Conservation (phyloP, 306 rosid genomes). For the Pueraria montana region DNA sequence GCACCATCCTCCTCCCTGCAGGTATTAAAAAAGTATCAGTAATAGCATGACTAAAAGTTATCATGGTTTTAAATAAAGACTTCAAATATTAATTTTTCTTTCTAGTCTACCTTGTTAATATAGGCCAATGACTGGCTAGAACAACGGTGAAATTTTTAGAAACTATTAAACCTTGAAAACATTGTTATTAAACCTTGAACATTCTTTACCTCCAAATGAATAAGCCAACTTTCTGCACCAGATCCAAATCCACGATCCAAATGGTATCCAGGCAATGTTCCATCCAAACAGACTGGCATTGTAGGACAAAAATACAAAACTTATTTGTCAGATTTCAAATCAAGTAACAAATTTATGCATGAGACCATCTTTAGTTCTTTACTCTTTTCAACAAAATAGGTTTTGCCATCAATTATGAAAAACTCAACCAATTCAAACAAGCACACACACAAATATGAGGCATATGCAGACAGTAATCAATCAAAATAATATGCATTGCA, state of each 20-base stretch:
- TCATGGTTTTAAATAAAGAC: constrained; percentile 19
- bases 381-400: constrained; percentile 18
- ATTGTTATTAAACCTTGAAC: constrained; percentile 24
- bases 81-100: background rate
- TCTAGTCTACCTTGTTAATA: background rate
- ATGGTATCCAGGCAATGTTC: constrained; percentile 92
- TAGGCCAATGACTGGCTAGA: background rate
- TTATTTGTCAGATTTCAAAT: constrained; percentile 31
- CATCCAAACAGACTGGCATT: constrained; percentile 85
- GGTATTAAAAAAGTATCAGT: constrained; percentile 25
- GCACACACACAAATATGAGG: background rate
- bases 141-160: background rate
- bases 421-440: constrained; percentile 38
- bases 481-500: constrained; percentile 19
- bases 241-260: constrained; percentile 75
- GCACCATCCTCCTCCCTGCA: constrained; percentile 97
- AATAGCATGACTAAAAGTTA: background rate
- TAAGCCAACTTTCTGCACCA: constrained; percentile 85
- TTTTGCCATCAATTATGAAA: background rate
- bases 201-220: constrained; percentile 79
- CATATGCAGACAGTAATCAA: constrained; percentile 12
- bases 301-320: constrained; percentile 34
- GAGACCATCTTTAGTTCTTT: constrained; percentile 12
- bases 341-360: constrained; percentile 20
- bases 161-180: constrained; percentile 12